Evolutionary conservation across 108 stramenopile species (phyloP), one percentile per base, ranked within the genome.

Genomic region (Skeletonema costatum): DNA sequence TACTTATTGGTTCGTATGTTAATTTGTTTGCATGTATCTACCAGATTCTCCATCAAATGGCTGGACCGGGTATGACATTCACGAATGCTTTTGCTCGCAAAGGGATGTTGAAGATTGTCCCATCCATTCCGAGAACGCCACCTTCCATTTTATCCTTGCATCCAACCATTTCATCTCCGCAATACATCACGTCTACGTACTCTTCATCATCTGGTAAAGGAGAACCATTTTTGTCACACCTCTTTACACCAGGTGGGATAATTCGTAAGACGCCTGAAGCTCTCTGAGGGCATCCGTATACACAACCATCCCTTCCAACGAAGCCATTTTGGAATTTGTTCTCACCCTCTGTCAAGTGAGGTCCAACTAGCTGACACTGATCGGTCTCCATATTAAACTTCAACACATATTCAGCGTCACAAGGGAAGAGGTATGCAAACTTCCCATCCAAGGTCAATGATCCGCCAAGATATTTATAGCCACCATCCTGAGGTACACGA

Each of bases 311-410:
- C 44, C 59, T 32, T 9, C 51, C 87, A 30, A 80, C 78, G 74
- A 91, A 89, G 7, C 88, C 90, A 78, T 89, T 89, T 66, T 91
- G 88, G 60, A 72, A 89, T 62, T 91, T 91, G 63, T 90, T 90
- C 44, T 85, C 86, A 38, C 90, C 90, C 53, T 90, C 90, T 1
- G 88, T 70, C 60, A 90, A 61, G 17, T 60, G 74, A 14, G 86
- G 84, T 4, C 90, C 90, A 29, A 90, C 78, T 14, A 87, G 56
- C 35, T 53, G 59, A 33, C 87, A 25, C 56, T 90, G 86, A 51
- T 88, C 85, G 9, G 87, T 90, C 16, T 39, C 48, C 64, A 74
- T 82, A 67, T 90, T 74, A 39, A 90, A 73, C 14, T 78, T 56
- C 14, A 90, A 67, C 2, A 90, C 90, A 63, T 78, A 74, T 60